Percentiles rank a stretch among this genome's conserved stretches.
phyloP scores from a whole-genome alignment of 805 yeast genomes.

The Jamesozyma jinghongensis region DNA sequence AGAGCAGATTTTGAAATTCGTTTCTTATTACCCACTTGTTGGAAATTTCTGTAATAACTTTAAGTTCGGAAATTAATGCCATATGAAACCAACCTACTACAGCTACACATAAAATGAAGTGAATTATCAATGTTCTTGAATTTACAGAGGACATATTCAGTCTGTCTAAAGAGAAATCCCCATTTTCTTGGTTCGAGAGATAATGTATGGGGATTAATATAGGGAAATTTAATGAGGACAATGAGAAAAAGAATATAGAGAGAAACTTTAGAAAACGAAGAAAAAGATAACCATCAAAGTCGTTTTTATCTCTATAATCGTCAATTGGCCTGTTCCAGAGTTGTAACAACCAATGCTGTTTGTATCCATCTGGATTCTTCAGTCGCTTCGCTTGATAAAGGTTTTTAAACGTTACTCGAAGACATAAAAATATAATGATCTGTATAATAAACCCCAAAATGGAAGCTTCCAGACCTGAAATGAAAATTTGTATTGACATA shows the following conservation, averaged over 20 bases:
- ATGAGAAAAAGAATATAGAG: constrained; percentile 39
- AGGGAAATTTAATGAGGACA: constrained; percentile 49
- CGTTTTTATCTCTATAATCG: constrained; percentile 35
- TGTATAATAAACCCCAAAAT: constrained; percentile 46
- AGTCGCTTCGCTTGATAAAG: constrained; percentile 47
- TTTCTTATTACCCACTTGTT: constrained; percentile 34
- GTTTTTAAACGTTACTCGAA: constrained; percentile 30
- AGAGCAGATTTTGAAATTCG: constrained; percentile 28
- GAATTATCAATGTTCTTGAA: constrained; percentile 46
- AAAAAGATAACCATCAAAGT: constrained; percentile 70
- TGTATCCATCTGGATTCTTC: neutral
- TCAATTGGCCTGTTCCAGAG: constrained; percentile 34
- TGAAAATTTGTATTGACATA: constrained; percentile 45
- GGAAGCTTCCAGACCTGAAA: constrained; percentile 49
- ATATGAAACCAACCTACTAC: constrained; percentile 50
- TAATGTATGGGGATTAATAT: constrained; percentile 57
- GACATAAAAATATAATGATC: constrained; percentile 33
- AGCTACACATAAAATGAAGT: constrained; percentile 49
- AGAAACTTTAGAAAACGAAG: constrained; percentile 50
- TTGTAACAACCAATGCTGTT: neutral
- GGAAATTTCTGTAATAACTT: constrained; percentile 37
- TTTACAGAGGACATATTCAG: constrained; percentile 65
- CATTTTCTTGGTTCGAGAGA: constrained; percentile 16
- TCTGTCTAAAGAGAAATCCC: constrained; percentile 38
- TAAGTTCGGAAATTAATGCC: constrained; percentile 48